phyloP scores from a whole-genome alignment of 257 asterid genomes.

The Nicotiana paniculata region DNA sequence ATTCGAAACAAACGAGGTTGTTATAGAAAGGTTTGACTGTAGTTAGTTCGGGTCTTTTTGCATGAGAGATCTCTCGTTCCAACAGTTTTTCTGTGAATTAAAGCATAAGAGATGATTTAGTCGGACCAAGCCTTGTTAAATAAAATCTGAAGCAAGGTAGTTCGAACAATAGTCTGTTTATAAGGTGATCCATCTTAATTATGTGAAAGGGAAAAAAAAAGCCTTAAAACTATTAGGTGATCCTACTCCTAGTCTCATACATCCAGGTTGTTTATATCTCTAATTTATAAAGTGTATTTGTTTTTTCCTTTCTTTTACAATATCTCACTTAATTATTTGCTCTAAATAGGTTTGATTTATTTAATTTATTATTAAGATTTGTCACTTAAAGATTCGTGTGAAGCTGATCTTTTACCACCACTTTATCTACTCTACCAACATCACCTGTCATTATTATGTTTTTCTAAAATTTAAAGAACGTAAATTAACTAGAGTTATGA shows the following conservation, averaged over 20 bases:
- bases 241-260: not conserved
- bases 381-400: too few relatives aligned
- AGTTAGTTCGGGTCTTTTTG: too few relatives aligned
- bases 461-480: too few relatives aligned
- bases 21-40: too few relatives aligned
- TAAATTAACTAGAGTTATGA: too few relatives aligned
- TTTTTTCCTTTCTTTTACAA: not conserved
- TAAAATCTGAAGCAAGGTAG: not conserved
- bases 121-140: not conserved
- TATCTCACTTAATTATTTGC: not conserved
- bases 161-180: not conserved
- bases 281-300: not conserved
- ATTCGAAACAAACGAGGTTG: too few relatives aligned
- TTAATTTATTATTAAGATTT: not conserved
- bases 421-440: not conserved
- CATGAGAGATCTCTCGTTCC: too few relatives aligned
- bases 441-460: not conserved
- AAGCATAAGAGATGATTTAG: not conserved
- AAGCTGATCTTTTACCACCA: not conserved
- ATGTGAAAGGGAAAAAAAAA: not conserved
- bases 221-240: not conserved
- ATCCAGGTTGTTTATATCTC: not conserved
- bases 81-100: too few relatives aligned
- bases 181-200: not conserved
- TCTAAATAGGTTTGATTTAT: not conserved